Evolutionary conservation across 257 asterid species (phyloP), one percentile per base, ranked within the genome.

Genomic region (Nicotiana obtusifolia): DNA sequence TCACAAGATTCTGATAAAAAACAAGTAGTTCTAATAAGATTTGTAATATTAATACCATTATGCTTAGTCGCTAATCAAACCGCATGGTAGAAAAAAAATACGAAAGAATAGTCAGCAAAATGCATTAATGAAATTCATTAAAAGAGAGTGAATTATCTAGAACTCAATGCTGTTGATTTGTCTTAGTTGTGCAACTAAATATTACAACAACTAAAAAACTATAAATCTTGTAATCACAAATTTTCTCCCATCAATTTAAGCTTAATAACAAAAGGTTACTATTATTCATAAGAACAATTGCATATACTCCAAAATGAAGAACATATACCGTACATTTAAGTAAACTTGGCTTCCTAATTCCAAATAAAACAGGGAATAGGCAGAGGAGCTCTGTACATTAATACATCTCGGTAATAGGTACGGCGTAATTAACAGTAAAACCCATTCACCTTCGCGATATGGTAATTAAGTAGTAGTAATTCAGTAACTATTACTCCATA

Each of bases 331-430:
- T 68, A 56, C 71, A 71, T 31, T 44, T 71, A 22, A 13, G 64
- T 57, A 37, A 15, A 82, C 44, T 41, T 81, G 44, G 52, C 52
- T 82, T 82, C 80, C 77, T 80, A 80, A 84, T 81, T 85, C 65
- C 84, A 84, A 41, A 60, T 65, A 83, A 83, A 76, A 84, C 79
- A 84, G 64, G 78, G 62, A 83, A 62, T n/a, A 80, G 88, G 73
- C 85, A 84, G 79, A 78, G 80, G 47, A 83, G 49, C 78, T 64
- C 53, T 80, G 84, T 64, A 87, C 85, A 84, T 24, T 65, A 69
- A 52, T 24, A 33, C 10, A 75, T 66, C 54, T 76, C 33, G 26
- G 37, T 66, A 66, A 31, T 5, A 37, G 19, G 77, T 52, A 52
- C 17, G 15, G 5, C 56, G 17, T 41, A 69, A 69, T 41, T 9